Evolutionary conservation across 2,329 filamentous ascomycete genomes (phyloP), one percentile per base, ranked within the genome.

Genomic region (Trichoderma arundinaceum): DNA sequence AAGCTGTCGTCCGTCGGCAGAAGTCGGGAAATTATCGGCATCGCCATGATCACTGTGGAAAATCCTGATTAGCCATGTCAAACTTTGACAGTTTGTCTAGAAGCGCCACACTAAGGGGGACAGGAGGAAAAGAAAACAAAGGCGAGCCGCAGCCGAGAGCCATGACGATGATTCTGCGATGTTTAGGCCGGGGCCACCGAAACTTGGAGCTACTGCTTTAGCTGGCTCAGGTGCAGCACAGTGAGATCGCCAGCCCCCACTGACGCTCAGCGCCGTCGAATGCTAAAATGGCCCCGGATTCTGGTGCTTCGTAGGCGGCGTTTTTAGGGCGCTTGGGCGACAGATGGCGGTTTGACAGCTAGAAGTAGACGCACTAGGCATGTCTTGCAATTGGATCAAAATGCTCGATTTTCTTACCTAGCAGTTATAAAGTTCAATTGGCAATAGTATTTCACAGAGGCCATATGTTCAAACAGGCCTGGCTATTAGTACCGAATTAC

Each of bases 201-300:
- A 17, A 46, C 9, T 9, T 19, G 41, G 41, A 46, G 7, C 4
- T n/a, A 44, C 17, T 9, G 7, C 17, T n/a, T 19, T 46, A 17
- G 17, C 19, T 44, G 10, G 43, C 7, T 17, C 43, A 6, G 48
- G 22, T 32, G 7, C 15, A 22, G 12, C 28, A 7, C 22, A 33
- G 22, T 51, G 48, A 51, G 48, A 51, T 51, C 22, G 48, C 28
- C 48, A 13, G 4, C 22, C 48, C 48, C 48, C 48, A n/a, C 48
- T 51, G 48, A 51, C 48, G 15, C 28, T n/a, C 48, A 51, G 22
- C 48, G 48, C 48, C 48, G 48, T 33, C 12, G 48, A 51, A 33
- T 33, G 48, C 48, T 51, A 51, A 51, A 51, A n/a, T 51, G 48
- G 22, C 48, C 48, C 48, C 35, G 12, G 48, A 51, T 51, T 51